Conservation (phyloP, 371 early-diverging fungal genomes). For the Rhizomucor pusillus region DNA sequence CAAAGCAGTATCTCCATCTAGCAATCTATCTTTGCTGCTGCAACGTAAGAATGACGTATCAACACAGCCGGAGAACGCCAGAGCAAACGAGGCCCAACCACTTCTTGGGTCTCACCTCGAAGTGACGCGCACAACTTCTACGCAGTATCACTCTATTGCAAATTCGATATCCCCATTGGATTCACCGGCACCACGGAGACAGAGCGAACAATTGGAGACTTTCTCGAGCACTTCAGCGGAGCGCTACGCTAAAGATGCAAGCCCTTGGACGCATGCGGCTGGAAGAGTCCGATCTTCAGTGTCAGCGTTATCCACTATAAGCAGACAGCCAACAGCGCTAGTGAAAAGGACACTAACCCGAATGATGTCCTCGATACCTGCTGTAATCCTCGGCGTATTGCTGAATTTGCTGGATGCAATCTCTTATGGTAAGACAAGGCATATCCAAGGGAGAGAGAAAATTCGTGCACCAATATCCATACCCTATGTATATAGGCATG, state of each 20-base stretch:
- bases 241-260: no score
- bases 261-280: no score
- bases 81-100: constrained; percentile 8
- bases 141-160: constrained; percentile 13
- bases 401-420: constrained; percentile 92
- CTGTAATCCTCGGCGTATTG: constrained; percentile 85
- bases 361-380: constrained; percentile 69
- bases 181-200: background rate
- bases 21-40: no score
- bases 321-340: background rate
- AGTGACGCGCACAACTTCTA: constrained; percentile 6
- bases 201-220: background rate
- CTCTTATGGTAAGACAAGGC: constrained; percentile 65
- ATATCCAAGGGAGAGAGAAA: background rate
- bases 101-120: constrained; percentile 8
- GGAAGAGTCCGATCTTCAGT: constrained; percentile 22
- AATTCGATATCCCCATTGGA: background rate
- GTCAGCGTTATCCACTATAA: constrained; percentile 69
- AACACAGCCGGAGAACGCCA: background rate
- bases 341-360: no score
- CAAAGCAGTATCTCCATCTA: no score
- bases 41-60: no score
- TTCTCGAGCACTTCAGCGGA: no score
- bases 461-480: background rate
- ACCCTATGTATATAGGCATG: constrained; percentile 52